Evolutionary conservation across 768 basidiomycete species (phyloP), one percentile per base, ranked within the genome.

Genomic region (Calocybe gangraenosa): DNA sequence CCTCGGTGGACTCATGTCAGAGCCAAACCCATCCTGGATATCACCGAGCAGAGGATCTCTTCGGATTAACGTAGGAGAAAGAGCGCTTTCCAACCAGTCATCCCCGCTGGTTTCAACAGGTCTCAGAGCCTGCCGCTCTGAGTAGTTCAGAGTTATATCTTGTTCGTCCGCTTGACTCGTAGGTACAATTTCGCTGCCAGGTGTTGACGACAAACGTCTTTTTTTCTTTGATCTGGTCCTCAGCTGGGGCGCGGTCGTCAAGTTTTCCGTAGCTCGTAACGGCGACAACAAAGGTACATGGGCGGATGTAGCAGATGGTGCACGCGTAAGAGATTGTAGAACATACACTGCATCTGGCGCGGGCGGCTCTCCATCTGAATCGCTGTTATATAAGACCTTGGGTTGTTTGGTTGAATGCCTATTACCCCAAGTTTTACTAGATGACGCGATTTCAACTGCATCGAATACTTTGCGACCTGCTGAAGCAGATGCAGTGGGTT

Each of bases 141-240:
- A 53, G n/a, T 23, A 30, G 28, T 65, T 65, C 7, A 68, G 42
- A 35, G 58, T 60, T 38, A 83, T 63, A 51, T 85, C 82, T 37
- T 72, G 65, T 57, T 84, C 84, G 50, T 83, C 79, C 38, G 81
- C 82, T 58, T 83, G 78, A 52, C 83, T 85, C 37, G 80, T 84
- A 17, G 78, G 80, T 7, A 84, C 67, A 15, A 78, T 56, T 22
- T 70, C 64, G 19, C 46, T 33, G 22, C 42, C 41, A 2, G 50
- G 61, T 37, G 56, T 49, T 1, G 54, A 58, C 6, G 70, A 66
- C 20, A 68, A 42, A 15, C 70, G 73, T 8, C 59, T 60, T 38
- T 66, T 74, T 59, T 72, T 76, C 42, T 51, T 61, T 35, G 47
- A 49, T 11, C 46, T 33, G 2, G 47, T 46, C 8, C 42, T 55